phyloP scores from a whole-genome alignment of 2,329 filamentous ascomycete genomes.

The Periconia macrospinosa region DNA sequence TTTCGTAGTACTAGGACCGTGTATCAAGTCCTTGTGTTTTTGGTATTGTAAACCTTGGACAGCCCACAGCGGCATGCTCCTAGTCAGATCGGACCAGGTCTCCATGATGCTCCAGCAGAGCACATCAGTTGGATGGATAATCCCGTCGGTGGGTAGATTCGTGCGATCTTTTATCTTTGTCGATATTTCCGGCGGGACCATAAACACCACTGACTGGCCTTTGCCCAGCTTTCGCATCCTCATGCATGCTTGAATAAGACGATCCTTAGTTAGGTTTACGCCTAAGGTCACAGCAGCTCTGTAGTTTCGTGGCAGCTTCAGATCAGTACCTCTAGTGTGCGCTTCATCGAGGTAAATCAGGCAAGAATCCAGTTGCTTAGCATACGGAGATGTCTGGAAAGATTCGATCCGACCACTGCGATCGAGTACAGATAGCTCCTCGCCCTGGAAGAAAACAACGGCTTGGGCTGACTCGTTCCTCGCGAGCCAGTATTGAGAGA shows the following conservation, averaged over 20 bases:
- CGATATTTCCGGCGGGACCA: no score
- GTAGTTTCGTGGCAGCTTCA: conserved; percentile 55
- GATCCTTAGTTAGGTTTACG: conserved; percentile 61
- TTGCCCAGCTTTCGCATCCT: conserved; percentile 68
- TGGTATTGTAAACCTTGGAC: no score
- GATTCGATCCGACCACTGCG: conserved; percentile 46
- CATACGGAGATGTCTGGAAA: conserved; percentile 58
- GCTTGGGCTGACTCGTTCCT: conserved; percentile 49
- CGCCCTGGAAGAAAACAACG: conserved; percentile 57
- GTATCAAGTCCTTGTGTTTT: no score
- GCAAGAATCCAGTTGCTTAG: conserved; percentile 54
- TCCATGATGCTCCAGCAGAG: no score
- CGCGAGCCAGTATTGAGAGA: conserved; percentile 57
- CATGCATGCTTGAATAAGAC: conserved; percentile 65
- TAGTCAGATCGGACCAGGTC: no score
- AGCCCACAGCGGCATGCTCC: no score
- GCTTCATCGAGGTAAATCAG: conserved; percentile 64
- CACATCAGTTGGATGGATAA: no score
- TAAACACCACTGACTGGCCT: conserved; percentile 67
- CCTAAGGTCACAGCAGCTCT: conserved; percentile 60
- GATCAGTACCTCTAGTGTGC: conserved; percentile 63
- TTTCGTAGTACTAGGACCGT: no score
- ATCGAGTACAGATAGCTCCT: conserved; percentile 51
- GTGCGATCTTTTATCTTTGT: no score
- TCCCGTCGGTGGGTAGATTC: no score